Percentiles rank a stretch among this genome's conserved stretches.
Evolutionary conservation across 768 basidiomycete genomes (phyloP).

Genomic region (Lentinula raphanica): DNA sequence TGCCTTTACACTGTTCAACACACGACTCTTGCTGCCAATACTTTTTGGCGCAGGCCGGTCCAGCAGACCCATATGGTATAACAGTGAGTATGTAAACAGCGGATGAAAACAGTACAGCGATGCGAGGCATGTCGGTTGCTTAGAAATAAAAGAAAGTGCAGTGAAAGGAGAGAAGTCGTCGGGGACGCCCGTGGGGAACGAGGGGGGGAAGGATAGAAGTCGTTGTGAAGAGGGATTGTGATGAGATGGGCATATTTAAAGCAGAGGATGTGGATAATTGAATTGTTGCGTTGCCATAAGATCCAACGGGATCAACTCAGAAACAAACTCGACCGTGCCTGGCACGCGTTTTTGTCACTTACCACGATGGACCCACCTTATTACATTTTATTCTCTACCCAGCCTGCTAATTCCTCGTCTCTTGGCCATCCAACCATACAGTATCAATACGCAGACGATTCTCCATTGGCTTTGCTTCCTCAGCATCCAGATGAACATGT

Average conservation of each 20-base stretch:
- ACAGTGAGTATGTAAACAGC: conserved; percentile 25
- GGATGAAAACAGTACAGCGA: conserved; percentile 28
- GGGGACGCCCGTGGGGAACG: not conserved
- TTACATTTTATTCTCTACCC: conserved; percentile 60
- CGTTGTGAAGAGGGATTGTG: conserved; percentile 4
- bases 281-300: conserved; percentile 6
- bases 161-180: conserved; percentile 19
- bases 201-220: conserved; percentile 12
- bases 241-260: not conserved
- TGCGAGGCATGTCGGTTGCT: conserved; percentile 29
- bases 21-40: conserved; percentile 31
- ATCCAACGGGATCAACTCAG: not conserved
- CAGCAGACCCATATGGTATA: conserved; percentile 36
- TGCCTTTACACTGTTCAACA: conserved; percentile 31
- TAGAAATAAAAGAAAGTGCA: conserved; percentile 14
- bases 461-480: conserved; percentile 60
- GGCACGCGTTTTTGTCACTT: not conserved
- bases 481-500: conserved; percentile 62
- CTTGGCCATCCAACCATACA: conserved; percentile 70
- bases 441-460: conserved; percentile 80
- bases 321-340: not conserved
- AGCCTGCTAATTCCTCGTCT: conserved; percentile 35
- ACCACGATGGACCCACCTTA: conserved; percentile 35
- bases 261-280: not conserved
- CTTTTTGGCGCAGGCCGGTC: conserved; percentile 40